phyloP scores from a whole-genome alignment of 2,329 filamentous ascomycete genomes.

The Graphilbum fragrans region DNA sequence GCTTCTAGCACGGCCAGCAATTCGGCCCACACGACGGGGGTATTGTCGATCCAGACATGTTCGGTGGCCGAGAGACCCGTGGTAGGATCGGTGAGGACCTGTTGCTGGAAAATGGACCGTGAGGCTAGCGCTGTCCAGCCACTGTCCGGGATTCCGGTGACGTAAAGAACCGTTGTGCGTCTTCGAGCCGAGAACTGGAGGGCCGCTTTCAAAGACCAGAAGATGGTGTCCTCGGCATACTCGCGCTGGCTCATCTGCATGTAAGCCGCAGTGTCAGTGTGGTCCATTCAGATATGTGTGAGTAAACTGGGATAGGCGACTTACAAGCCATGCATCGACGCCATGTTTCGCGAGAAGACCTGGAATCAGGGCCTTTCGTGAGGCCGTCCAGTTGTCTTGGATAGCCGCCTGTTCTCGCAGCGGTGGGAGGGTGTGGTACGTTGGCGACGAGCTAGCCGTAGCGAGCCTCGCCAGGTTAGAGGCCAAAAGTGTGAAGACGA shows the following conservation, averaged over 20 bases:
- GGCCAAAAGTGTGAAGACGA: too few relatives aligned
- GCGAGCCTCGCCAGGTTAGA: too few relatives aligned
- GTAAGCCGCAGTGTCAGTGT: neutral
- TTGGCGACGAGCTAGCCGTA: too few relatives aligned
- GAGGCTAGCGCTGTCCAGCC: neutral
- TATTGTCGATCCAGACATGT: conserved; percentile 36
- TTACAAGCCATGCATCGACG: conserved; percentile 35
- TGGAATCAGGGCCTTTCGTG: conserved; percentile 28
- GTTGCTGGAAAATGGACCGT: neutral
- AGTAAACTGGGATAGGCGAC: too few relatives aligned
- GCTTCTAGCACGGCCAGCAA: conserved; percentile 23
- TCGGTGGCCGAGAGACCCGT: conserved; percentile 14
- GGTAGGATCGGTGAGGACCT: conserved; percentile 12
- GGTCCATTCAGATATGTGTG: too few relatives aligned
- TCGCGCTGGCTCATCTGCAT: conserved; percentile 35
- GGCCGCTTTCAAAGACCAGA: conserved; percentile 35
- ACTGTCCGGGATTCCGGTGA: conserved; percentile 30
- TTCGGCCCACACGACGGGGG: conserved; percentile 25
- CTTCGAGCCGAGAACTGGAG: conserved; percentile 34
- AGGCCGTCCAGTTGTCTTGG: conserved; percentile 29
- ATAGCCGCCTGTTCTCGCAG: conserved; percentile 30
- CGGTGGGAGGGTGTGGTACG: conserved; percentile 24
- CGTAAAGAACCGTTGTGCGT: conserved; percentile 36
- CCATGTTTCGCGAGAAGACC: conserved; percentile 28
- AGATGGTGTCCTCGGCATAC: conserved; percentile 38